These are phyloP conservation scores for Panaeolus papilionaceus DNA, from an alignment of 768 basidiomycete genomes.

Conservation along the genomic window DNA sequence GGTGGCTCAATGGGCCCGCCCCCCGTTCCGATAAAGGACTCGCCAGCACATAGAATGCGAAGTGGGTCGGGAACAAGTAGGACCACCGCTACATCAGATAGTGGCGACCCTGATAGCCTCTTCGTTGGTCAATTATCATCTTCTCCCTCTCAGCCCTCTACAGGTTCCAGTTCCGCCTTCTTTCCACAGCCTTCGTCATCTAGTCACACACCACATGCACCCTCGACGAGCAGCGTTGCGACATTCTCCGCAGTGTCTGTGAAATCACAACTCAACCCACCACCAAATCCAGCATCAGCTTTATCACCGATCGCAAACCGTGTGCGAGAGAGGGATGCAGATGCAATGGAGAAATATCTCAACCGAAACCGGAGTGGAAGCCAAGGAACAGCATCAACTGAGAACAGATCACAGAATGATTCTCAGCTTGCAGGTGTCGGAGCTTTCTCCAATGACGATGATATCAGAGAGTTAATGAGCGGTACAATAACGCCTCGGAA, in stretches of 20 bases:
- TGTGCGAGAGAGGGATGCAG: constrained; percentile 84
- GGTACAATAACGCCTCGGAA: constrained; percentile 65
- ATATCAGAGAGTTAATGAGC: constrained; percentile 52
- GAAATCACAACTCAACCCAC: constrained; percentile 42
- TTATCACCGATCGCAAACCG: constrained; percentile 82
- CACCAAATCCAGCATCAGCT: constrained; percentile 49
- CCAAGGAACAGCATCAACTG: constrained; percentile 73
- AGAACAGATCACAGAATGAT: constrained; percentile 69
- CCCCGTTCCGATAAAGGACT: constrained; percentile 52
- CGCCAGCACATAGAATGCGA: constrained; percentile 63
- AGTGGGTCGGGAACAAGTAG: constrained; percentile 85
- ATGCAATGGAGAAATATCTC: constrained; percentile 88
- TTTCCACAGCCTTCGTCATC: constrained; percentile 37
- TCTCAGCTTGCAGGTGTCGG: constrained; percentile 54
- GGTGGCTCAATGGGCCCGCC: constrained; percentile 48
- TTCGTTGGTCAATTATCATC: constrained; percentile 64
- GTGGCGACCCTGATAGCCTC: constrained; percentile 63
- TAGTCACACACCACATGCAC: constrained; percentile 36
- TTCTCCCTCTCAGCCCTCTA: constrained; percentile 63
- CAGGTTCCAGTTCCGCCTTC: constrained; percentile 48
- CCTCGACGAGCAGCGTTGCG: constrained; percentile 38
- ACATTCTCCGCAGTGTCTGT: constrained; percentile 36
- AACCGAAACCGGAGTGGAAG: constrained; percentile 85
- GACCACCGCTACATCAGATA: constrained; percentile 78
- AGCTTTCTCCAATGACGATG: constrained; percentile 60